Percentiles rank a stretch among this genome's conserved stretches.
phyloP scores from a whole-genome alignment of 768 basidiomycete genomes.

The Mycena vitilis region DNA sequence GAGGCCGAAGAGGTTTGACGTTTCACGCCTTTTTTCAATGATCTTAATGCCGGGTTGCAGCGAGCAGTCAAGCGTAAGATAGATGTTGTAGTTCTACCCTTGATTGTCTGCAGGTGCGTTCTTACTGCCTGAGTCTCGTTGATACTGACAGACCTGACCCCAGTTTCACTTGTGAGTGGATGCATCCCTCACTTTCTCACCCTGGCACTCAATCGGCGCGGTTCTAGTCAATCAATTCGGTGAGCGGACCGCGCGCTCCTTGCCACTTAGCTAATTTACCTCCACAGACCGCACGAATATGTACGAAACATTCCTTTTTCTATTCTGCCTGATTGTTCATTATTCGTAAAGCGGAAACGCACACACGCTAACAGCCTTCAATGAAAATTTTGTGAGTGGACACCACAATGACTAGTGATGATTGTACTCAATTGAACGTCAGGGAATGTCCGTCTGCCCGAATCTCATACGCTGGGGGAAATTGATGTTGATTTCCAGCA shows the following conservation, averaged over 20 bases:
- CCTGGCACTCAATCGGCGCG: constrained; percentile 31
- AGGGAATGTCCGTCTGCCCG: constrained; percentile 52
- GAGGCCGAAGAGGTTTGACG: constrained; percentile 58
- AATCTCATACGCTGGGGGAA: neutral
- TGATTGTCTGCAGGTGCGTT: constrained; percentile 61
- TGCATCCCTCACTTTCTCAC: neutral
- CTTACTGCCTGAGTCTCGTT: neutral
- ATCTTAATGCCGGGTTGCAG: constrained; percentile 39
- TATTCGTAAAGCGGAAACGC: constrained; percentile 57
- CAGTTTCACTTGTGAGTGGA: constrained; percentile 61
- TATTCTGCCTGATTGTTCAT: neutral
- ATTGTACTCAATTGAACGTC: neutral
- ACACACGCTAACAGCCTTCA: constrained; percentile 63
- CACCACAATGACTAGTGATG: neutral
- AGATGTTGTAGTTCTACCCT: constrained; percentile 60
- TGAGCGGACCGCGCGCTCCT: constrained; percentile 35
- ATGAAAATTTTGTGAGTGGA: constrained; percentile 61
- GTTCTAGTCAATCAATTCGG: constrained; percentile 60
- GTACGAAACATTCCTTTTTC: constrained; percentile 42
- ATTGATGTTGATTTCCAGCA: constrained; percentile 27
- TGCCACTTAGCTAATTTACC: constrained; percentile 6
- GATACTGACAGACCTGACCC: neutral
- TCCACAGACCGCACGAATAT: constrained; percentile 66
- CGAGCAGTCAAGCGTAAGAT: constrained; percentile 60
- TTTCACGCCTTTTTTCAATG: too few relatives aligned